Evolutionary conservation across 331 rosid genomes (phyloP), one percentile per base, ranked within the genome.

Genomic region (Pyracantha coccinea): DNA sequence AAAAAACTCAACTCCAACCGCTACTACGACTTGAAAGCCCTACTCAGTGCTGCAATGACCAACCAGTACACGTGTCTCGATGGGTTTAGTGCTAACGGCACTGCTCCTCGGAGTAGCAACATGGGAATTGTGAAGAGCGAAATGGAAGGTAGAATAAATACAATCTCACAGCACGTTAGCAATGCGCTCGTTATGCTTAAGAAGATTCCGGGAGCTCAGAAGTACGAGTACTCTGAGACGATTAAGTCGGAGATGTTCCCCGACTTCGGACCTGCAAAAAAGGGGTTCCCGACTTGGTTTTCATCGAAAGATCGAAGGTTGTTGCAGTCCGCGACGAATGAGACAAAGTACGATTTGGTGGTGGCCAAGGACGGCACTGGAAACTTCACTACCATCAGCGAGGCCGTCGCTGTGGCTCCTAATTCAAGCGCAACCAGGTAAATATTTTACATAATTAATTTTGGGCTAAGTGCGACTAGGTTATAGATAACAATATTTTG

Each of bases 361-460:
- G 98, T 94, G 78, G 91, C 98, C 8, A 86, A 87, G 80, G 98
- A 94, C 77, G 97, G 98, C 29, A 73, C 83, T 0, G 98, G 95
- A 3, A 88, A 94, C 78, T 93, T 91, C 84, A 50, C 86, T 41
- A 88, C 95, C 23, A 80, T 91, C 3, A 77, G 80, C 0, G 92
- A 80, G 20, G 98, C 98, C 0, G 79, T 93, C 5, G 83, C 76
- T 55, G 95, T 89, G 1, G 96, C 98, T 83, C 98, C 98, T 2
- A 94, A 87, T 65, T 87, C 94, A 3, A 88, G 92, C 81, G 20
- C 81, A 3, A 91, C 95, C 74, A 93, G 95, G 98, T 82, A 69
- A 69, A 29, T 19, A 41, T 41, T 41, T 41, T 41, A 41, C 15
- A 41, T 10, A 11, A 38, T 41, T 41, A 41, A 41, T 11, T 11